Base-by-base conservation (phyloP, 2,329 filamentous ascomycete species). In the Neophaeococcomyces aloes region DNA sequence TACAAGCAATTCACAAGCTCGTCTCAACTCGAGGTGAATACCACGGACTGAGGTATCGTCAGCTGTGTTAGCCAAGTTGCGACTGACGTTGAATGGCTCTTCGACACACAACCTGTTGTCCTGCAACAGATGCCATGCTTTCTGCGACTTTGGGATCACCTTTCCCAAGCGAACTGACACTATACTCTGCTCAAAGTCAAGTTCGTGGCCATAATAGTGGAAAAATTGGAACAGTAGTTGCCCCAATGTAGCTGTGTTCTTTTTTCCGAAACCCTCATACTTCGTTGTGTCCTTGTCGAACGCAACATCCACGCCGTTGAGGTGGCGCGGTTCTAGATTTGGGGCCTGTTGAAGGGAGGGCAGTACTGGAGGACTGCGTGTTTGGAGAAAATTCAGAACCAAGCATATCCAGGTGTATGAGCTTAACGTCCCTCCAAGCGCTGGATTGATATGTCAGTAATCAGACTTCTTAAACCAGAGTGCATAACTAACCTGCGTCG, bases 391-490 rank as follows among this genome's bases (percentile, higher is more conserved):
- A 54, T 87, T 93, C 60, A 98, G 83, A 53, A 96, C 94, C 72
- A 98, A 78, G 64, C 91, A 98, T 60, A 96, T 96, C 91, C 91
- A 98, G 17, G 91, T 95, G 61, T 98, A 98, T 14, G 91, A 98
- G 64, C 89, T 96, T 48, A 98, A 72, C 5, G 91, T 98, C 45
- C 86, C 88, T 50, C 91, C 88, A 60, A 87, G 86, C 46, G 84
- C 91, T 93, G 44, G 18, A 38, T 23, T 14, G 27, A 15, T 30
- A 59, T 27, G 17, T 45, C 30, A 49, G 52, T 41, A 54, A n/a
- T 43, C 38, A 46, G 35, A 32, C 25, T 33, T 49, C 60, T 60
- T 52, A 39, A 38, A 31, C 35, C 38, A 11, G 45, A n/a, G 44
- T 17, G 13, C 30, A 43, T 40, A 44, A 55, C 82, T 69, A 71